These are phyloP conservation scores for Plantago major DNA, from an alignment of 257 asterid species.

Conservation along the genomic window DNA sequence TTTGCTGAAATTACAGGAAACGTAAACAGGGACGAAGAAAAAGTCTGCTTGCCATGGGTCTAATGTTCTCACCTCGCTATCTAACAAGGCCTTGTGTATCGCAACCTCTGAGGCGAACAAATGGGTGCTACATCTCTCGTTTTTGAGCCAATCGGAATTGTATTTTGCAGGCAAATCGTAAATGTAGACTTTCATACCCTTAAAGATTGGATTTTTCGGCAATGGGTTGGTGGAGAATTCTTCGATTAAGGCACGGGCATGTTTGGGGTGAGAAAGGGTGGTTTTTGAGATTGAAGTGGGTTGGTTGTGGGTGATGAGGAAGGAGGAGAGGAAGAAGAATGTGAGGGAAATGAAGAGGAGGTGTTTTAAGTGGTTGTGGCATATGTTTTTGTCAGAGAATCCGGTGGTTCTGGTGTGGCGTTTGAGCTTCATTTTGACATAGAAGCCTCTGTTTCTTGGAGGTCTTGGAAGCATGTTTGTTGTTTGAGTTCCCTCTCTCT, in stretches of 20 bases:
- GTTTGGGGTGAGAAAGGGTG: conserved; percentile 37
- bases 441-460: conserved; percentile 46
- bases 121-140: conserved; percentile 66
- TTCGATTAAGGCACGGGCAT: conserved; percentile 66
- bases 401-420: conserved; percentile 22
- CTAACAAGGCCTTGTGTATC: conserved; percentile 50
- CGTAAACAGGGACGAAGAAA: conserved; percentile 89
- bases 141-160: conserved; percentile 60
- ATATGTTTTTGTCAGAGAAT: conserved; percentile 13
- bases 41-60: conserved; percentile 73
- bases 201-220: conserved; percentile 20
- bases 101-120: conserved; percentile 92
- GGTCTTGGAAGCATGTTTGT: conserved; percentile 29
- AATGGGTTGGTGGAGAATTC: conserved; percentile 19
- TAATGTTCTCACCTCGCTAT: conserved; percentile 43
- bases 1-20: conserved; percentile 84
- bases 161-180: conserved; percentile 69
- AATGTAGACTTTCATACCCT: conserved; percentile 50
- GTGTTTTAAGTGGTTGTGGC: conserved; percentile 60
- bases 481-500: conserved; percentile 10
- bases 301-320: conserved; percentile 42
- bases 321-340: conserved; percentile 51
- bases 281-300: conserved; percentile 33
- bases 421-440: conserved; percentile 62
- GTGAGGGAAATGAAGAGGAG: conserved; percentile 59